Conservation (phyloP, 371 early-diverging fungal species). For the Rhizopus sp. region DNA sequence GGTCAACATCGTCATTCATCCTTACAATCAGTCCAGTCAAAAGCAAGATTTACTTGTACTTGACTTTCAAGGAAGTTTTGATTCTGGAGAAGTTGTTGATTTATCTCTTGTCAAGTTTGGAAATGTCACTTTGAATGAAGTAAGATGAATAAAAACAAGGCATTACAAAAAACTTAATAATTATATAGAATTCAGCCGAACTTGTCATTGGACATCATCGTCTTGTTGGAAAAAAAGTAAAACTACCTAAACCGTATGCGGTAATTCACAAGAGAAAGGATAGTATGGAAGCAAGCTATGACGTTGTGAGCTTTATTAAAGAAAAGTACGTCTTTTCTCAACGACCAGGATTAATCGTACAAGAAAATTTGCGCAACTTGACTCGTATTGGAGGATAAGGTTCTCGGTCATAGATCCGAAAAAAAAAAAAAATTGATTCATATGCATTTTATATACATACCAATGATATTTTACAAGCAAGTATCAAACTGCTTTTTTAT, state of each 20-base stretch:
- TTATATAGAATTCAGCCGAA: constrained; percentile 44
- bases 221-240: constrained; percentile 44
- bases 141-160: constrained; percentile 10
- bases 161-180: background rate
- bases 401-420: background rate
- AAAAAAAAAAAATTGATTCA: background rate
- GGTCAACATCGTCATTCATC: constrained; percentile 37
- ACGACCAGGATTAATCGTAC: constrained; percentile 50
- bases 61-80: constrained; percentile 60
- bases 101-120: constrained; percentile 43
- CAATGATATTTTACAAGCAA: no score
- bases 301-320: constrained; percentile 48
- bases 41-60: constrained; percentile 36
- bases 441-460: background rate
- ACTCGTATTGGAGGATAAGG: constrained; percentile 16
- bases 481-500: no score
- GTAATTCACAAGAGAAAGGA: constrained; percentile 42
- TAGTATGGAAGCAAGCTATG: constrained; percentile 36
- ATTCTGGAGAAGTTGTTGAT: constrained; percentile 21
- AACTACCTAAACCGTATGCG: constrained; percentile 52
- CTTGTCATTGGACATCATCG: constrained; percentile 53
- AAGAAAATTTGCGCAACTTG: constrained; percentile 37
- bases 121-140: constrained; percentile 31
- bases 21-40: constrained; percentile 16
- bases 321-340: constrained; percentile 57